Percentiles rank a stretch among this genome's conserved stretches.
Evolutionary conservation across 495 filamentous ascomycete genomes (phyloP).

Genomic region (Penicillium lividum): DNA sequence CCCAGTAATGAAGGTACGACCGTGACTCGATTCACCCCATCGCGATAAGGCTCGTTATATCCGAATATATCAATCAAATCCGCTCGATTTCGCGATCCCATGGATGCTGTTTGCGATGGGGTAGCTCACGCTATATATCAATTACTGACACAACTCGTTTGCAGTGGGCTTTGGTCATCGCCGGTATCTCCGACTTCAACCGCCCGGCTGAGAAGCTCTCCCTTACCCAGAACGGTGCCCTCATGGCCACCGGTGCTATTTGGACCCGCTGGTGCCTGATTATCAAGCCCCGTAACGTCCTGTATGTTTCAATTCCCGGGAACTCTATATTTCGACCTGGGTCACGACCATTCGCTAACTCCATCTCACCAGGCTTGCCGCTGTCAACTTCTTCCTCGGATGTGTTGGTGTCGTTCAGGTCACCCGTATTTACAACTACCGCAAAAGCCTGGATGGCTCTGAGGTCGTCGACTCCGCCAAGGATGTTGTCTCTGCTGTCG

Average conservation of each 20-base stretch:
- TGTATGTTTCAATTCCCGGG: conserved; percentile 52
- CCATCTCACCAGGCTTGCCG: conserved; percentile 64
- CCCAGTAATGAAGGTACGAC: conserved; percentile 87
- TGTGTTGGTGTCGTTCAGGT: conserved; percentile 82
- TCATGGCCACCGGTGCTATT: conserved; percentile 87
- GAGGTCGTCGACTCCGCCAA: conserved; percentile 15
- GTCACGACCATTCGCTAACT: conserved; percentile 5
- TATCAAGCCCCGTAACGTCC: conserved; percentile 87
- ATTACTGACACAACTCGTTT: conserved; percentile 10
- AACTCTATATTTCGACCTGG: not conserved
- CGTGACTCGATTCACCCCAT: conserved; percentile 13
- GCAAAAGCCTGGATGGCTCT: conserved; percentile 55
- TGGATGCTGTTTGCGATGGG: not conserved
- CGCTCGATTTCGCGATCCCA: not conserved
- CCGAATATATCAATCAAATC: not conserved
- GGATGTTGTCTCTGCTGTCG: conserved; percentile 33
- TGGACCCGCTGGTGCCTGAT: conserved; percentile 99
- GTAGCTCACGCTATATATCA: not conserved
- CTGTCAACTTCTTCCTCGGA: conserved; percentile 98
- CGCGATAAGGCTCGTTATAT: conserved; percentile 9
- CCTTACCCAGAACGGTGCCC: conserved; percentile 83
- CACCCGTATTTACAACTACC: conserved; percentile 70
- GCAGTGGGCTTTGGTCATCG: conserved; percentile 87
- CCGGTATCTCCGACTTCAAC: conserved; percentile 86
- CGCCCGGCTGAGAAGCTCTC: conserved; percentile 93